phyloP scores from a whole-genome alignment of 208 protist genomes.

The Leishmania amazonensis region DNA sequence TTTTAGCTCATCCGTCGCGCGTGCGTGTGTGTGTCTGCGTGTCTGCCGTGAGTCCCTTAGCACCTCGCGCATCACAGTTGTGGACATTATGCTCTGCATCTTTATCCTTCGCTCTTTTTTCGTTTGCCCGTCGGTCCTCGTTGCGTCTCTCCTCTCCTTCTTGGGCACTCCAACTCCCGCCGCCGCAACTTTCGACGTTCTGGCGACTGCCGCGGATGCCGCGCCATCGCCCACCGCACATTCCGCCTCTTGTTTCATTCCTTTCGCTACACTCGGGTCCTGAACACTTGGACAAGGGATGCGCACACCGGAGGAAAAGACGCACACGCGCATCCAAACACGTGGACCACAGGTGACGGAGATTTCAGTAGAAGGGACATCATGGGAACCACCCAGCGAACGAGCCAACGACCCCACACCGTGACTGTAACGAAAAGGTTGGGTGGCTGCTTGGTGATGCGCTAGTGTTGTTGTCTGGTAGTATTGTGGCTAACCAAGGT shows the following conservation, averaged over 20 bases:
- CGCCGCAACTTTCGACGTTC: background rate
- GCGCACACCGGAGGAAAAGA: background rate
- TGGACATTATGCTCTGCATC: background rate
- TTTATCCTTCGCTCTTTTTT: background rate
- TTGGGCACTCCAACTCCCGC: background rate
- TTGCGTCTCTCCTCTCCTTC: background rate
- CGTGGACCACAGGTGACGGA: background rate
- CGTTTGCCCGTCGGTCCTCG: background rate
- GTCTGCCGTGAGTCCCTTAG: background rate
- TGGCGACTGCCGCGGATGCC: background rate
- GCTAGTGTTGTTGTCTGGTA: background rate
- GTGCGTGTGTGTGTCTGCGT: too few species aligned
- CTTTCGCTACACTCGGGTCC: background rate
- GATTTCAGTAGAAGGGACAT: background rate
- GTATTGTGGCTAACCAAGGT: background rate
- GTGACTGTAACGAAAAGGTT: background rate
- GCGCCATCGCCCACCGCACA: background rate
- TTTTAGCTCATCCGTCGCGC: background rate
- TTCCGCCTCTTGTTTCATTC: background rate
- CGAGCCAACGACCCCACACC: background rate
- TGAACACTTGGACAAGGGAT: too few species aligned
- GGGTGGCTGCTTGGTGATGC: background rate
- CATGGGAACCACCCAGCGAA: background rate
- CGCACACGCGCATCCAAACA: background rate
- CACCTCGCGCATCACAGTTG: background rate